Evolutionary conservation across 2,329 filamentous ascomycete species (phyloP).

Genomic region (Xylaria sp.): DNA sequence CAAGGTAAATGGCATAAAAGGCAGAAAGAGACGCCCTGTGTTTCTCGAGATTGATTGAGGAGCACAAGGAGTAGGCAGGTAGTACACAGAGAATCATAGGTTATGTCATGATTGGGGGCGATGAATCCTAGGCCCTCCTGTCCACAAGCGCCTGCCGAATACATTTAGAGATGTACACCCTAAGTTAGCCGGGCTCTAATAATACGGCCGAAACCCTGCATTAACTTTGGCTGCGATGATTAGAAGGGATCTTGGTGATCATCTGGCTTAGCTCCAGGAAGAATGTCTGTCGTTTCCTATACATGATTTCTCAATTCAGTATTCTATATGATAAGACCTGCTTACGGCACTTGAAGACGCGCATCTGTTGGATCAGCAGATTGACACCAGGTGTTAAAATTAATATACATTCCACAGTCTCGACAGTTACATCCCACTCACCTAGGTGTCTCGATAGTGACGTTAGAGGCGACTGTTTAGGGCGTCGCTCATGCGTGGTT

Average conservation of each 20-base stretch:
- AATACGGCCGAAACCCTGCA: conserved; percentile 3
- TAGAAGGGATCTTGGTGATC: neutral
- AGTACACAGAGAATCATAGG: neutral
- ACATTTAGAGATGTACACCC: neutral
- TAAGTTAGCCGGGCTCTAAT: neutral
- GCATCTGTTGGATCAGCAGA: neutral
- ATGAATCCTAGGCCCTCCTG: neutral
- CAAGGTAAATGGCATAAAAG: neutral
- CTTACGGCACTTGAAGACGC: neutral
- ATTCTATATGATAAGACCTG: neutral
- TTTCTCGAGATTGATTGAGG: neutral
- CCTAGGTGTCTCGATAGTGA: neutral
- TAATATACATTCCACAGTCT: neutral
- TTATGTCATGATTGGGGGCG: conserved; percentile 13
- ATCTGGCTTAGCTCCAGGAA: neutral
- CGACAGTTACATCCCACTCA: neutral
- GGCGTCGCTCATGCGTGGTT: neutral
- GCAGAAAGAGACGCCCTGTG: neutral
- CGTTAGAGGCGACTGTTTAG: neutral
- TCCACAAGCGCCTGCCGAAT: conserved; percentile 10
- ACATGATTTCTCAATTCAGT: neutral
- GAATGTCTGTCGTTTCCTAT: neutral
- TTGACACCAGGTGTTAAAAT: neutral
- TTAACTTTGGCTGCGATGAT: no score
- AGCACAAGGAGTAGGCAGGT: conserved; percentile 11